These are phyloP conservation scores for Phytophthora hybrid DNA, from an alignment of 352 stramenopile genomes.

Conservation along the genomic window DNA sequence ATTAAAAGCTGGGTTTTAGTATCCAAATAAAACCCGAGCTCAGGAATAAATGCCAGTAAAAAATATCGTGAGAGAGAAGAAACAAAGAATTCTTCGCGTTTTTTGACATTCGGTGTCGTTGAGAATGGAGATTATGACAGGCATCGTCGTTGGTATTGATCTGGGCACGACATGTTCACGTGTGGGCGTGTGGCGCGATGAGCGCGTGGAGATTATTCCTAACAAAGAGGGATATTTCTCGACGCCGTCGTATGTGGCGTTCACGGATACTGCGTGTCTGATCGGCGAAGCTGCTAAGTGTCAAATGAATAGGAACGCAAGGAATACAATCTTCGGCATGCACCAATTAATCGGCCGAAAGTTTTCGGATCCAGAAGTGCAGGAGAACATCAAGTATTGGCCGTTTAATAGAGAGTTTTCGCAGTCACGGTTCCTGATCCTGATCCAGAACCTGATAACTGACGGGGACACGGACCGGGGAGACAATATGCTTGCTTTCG, in stretches of 20 bases:
- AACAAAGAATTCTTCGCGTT: too few species aligned
- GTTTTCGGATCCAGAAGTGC: slow-evolving; percentile 7
- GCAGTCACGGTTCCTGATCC: too few species aligned
- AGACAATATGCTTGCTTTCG: too few species aligned
- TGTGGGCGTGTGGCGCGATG: neutral
- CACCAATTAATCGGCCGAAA: neutral
- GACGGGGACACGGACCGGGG: too few species aligned
- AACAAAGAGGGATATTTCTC: neutral
- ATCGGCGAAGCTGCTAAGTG: neutral
- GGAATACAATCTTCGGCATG: neutral
- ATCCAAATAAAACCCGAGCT: too few species aligned
- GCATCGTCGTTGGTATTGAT: neutral
- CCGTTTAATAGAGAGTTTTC: too few species aligned
- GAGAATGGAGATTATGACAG: neutral
- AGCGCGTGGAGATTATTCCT: neutral
- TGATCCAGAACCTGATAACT: too few species aligned
- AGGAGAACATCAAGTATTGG: neutral
- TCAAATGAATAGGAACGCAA: neutral
- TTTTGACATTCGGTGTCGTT: too few species aligned
- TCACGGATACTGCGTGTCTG: neutral
- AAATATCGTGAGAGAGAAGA: too few species aligned
- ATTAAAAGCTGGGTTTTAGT: too few species aligned
- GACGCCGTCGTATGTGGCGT: neutral
- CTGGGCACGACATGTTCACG: neutral
- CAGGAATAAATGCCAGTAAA: too few species aligned